phyloP scores from a whole-genome alignment of 2,329 filamentous ascomycete species.

The Beauveria medogensis region DNA sequence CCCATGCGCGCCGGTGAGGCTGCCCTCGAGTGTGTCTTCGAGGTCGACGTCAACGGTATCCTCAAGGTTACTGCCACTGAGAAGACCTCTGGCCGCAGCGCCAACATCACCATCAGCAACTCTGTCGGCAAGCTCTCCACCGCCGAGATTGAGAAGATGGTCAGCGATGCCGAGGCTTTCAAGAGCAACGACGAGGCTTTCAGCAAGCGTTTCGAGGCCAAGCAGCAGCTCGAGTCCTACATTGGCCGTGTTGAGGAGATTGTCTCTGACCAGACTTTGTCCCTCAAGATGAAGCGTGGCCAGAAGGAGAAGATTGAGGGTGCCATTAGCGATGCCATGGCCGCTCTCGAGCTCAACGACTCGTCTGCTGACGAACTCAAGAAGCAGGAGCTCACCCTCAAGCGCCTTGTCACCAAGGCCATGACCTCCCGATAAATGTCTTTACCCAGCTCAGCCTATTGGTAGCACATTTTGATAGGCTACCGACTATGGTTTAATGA shows the following conservation, averaged over 20 bases:
- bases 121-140: conserved; percentile 97
- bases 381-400: conserved; percentile 99
- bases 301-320: conserved; percentile 99
- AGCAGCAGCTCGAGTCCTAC: conserved; percentile 99
- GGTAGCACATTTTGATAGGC: not conserved
- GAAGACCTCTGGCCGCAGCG: conserved; percentile 94
- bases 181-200: conserved; percentile 97
- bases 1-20: conserved; percentile 90
- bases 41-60: conserved; percentile 99
- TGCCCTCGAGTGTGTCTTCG: conserved; percentile 95
- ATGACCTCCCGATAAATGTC: conserved; percentile 77
- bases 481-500: conserved; percentile 2
- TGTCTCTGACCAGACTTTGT: conserved; percentile 90
- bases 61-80: conserved; percentile 98
- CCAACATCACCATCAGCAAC: conserved; percentile 99
- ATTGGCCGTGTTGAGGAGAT: conserved; percentile 98
- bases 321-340: conserved; percentile 95
- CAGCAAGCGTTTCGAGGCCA: conserved; percentile 98
- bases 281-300: conserved; percentile 95
- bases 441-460: conserved; percentile 1
- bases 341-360: conserved; percentile 91
- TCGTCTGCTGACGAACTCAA: conserved; percentile 87
- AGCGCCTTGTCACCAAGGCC: conserved; percentile 97
- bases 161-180: conserved; percentile 95
- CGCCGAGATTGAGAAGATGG: conserved; percentile 95